phyloP scores from a whole-genome alignment of 768 basidiomycete species.

The Ramaria sp. region DNA sequence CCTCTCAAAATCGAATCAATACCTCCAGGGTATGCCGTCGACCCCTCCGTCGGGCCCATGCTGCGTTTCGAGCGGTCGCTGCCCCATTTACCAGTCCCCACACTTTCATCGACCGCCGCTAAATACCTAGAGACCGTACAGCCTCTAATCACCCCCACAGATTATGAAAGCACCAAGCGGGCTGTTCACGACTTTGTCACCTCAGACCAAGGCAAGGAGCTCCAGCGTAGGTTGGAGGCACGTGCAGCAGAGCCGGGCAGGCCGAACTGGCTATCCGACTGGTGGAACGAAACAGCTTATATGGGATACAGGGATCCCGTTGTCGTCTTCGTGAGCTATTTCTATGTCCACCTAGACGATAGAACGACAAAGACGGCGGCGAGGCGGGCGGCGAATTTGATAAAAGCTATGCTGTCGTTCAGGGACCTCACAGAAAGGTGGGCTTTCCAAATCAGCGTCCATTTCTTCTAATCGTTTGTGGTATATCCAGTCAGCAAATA shows the following conservation, averaged over 20 bases:
- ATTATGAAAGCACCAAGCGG: conserved; percentile 45
- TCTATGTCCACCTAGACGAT: conserved; percentile 79
- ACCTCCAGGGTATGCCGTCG: conserved; percentile 39
- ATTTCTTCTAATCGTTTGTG: not conserved
- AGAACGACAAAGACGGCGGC: conserved; percentile 40
- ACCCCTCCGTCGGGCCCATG: conserved; percentile 54
- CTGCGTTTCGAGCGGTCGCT: conserved; percentile 63
- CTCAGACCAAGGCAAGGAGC: conserved; percentile 54
- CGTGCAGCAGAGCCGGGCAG: conserved; percentile 51
- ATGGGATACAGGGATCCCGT: conserved; percentile 86
- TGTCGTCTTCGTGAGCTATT: conserved; percentile 90
- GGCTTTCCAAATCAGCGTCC: conserved; percentile 14
- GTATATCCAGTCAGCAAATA: conserved; percentile 44
- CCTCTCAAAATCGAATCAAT: not conserved
- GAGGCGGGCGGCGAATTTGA: conserved; percentile 65
- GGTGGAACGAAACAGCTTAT: conserved; percentile 96
- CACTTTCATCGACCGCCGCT: conserved; percentile 66
- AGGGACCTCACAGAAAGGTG: conserved; percentile 74
- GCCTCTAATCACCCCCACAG: conserved; percentile 60
- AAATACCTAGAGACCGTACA: conserved; percentile 84
- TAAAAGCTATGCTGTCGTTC: conserved; percentile 83
- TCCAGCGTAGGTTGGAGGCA: conserved; percentile 70
- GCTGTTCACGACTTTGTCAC: conserved; percentile 57
- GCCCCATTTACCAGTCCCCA: conserved; percentile 73
- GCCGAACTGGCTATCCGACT: conserved; percentile 86